Base-by-base conservation (phyloP, 306 rosid species). In the Acacia crassicarpa region DNA sequence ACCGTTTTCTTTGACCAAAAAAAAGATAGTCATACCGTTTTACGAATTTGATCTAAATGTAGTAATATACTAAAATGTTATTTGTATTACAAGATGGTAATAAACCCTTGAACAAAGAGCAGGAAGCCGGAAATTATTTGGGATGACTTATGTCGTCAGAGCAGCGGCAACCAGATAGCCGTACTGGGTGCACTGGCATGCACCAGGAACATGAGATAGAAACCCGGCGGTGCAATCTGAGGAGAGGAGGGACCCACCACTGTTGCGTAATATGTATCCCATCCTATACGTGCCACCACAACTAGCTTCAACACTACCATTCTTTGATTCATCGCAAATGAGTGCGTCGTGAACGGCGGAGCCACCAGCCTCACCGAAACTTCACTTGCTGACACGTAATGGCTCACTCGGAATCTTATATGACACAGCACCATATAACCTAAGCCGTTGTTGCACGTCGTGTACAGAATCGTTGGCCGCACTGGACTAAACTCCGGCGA, bases 321-420 rank as follows among this genome's bases (percentile, higher is more conserved):
- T 58, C 98, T 86, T 59, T 94, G 98, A 83, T 90, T 94, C 97
- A 90, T 89, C 8, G 80, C 87, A 27, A 78, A 87, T 6, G 97
- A 89, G 54, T 94, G 98, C 8, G 94, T 94, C 1, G 89, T 86
- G 69, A 92, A 94, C 9, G 98, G 85, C 1, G 98, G 98, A 2
- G 97, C 87, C 65, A 88, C 66, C 5, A 94, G 8, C 84, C 93
- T 85, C 22, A 89, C 87, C 5, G 97, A 90, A 20, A 93, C 71
- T 4, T 78, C 84, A 30, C 79, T 81, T 10, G 22, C 45, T 5
- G 85, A 46, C 19, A 2, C 27, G 22, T 75, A 84, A 12, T 68
- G 1, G 0, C 71, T 66, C 54, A 92, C 90, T 1, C 81, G 61
- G 69, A 94, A 90, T 1, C 66, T 78, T 4, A 94, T 82, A 1